These are phyloP conservation scores for Stereum hirsutum DNA, from an alignment of 1,284 basidiomycete genomes.

Conservation along the genomic window DNA sequence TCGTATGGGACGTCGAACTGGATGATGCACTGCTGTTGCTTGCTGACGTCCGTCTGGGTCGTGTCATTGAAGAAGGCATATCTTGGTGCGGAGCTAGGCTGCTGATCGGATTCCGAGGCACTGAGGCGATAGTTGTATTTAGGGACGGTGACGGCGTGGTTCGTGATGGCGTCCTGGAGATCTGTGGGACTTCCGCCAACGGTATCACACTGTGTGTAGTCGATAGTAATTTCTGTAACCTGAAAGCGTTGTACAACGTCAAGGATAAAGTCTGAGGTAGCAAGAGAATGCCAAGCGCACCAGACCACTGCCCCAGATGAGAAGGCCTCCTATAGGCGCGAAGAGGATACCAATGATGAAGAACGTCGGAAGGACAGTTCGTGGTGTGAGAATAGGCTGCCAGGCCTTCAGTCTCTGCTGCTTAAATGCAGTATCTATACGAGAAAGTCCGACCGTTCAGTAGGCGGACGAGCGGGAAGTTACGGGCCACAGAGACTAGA, in stretches of 20 bases:
- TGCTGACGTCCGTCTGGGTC: conserved; percentile 29
- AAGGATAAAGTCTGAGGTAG: conserved; percentile 1
- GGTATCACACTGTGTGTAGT: conserved; percentile 90
- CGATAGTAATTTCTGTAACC: conserved; percentile 91
- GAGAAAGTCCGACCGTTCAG: no score
- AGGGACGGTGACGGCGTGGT: conserved; percentile 41
- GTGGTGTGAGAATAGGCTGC: conserved; percentile 98
- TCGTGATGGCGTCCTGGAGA: conserved; percentile 14
- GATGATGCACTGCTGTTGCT: conserved; percentile 61
- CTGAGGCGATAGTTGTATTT: conserved; percentile 70
- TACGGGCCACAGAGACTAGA: background rate
- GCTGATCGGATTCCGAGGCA: conserved; percentile 41
- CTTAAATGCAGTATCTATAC: conserved; percentile 91
- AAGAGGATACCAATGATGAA: conserved; percentile 94
- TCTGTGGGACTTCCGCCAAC: conserved; percentile 38
- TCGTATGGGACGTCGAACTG: conserved; percentile 79
- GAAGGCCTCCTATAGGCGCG: conserved; percentile 90
- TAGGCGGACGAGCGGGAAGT: conserved; percentile 6
- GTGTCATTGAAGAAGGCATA: conserved; percentile 62
- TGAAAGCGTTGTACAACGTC: conserved; percentile 17
- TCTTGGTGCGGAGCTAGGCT: conserved; percentile 37
- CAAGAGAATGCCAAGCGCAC: conserved; percentile 24
- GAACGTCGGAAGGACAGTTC: conserved; percentile 92
- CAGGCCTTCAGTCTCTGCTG: conserved; percentile 99
- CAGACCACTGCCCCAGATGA: conserved; percentile 81